phyloP scores from a whole-genome alignment of 345 rosid species.

The Populus euphratica region DNA sequence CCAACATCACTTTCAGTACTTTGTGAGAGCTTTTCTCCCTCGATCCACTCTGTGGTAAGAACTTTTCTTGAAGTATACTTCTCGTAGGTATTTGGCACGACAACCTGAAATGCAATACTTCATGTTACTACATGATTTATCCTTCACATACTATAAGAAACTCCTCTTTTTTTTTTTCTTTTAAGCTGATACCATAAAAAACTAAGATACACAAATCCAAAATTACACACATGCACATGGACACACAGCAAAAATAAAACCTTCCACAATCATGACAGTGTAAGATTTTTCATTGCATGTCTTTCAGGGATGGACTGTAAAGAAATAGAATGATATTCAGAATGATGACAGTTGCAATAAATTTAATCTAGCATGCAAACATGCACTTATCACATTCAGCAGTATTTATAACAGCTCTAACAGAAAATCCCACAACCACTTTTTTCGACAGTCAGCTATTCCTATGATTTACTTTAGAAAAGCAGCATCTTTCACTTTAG shows the following conservation, averaged over 20 bases:
- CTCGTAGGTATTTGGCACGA: conserved; percentile 73
- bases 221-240: no score
- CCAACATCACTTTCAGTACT: conserved; percentile 96
- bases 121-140: not conserved
- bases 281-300: no score
- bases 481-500: not conserved
- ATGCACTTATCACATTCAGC: not conserved
- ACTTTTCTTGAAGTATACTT: conserved; percentile 94
- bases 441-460: not conserved
- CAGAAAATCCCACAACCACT: not conserved
- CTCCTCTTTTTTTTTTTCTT: no score
- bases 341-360: not conserved
- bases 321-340: not conserved
- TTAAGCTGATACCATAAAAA: not conserved
- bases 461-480: not conserved
- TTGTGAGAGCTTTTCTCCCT: conserved; percentile 90
- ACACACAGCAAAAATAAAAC: no score
- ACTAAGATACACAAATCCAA: not conserved
- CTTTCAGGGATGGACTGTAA: not conserved
- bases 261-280: no score
- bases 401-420: not conserved
- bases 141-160: not conserved
- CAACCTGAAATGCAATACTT: conserved; percentile 49
- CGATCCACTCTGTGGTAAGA: conserved; percentile 84
- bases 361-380: not conserved